phyloP scores from a whole-genome alignment of 805 yeast genomes.

The Lipomyces yamanashiensis region DNA sequence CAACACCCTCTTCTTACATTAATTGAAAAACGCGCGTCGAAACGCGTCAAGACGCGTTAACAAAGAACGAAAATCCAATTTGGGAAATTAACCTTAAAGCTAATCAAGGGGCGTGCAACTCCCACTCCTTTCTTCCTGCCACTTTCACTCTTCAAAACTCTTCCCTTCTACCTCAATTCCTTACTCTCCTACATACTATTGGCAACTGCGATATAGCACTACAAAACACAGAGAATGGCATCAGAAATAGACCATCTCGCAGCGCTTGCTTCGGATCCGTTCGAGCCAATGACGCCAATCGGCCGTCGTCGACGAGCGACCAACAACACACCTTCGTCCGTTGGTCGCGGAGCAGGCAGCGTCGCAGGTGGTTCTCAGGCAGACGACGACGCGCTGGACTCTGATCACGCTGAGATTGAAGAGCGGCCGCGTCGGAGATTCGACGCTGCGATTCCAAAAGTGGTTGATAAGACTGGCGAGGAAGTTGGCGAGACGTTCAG shows the following conservation, averaged over 20 bases:
- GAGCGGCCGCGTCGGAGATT: slow-evolving; percentile 25
- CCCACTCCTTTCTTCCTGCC: neutral
- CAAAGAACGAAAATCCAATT: neutral
- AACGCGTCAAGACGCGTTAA: neutral
- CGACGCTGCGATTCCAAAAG: slow-evolving; percentile 65
- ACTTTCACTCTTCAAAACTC: neutral
- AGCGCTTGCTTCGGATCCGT: slow-evolving; percentile 21
- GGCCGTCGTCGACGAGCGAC: slow-evolving; percentile 4
- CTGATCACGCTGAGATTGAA: slow-evolving; percentile 24
- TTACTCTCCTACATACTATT: neutral
- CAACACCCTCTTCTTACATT: slow-evolving; percentile 1
- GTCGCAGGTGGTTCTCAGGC: slow-evolving; percentile 1
- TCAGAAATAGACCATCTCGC: slow-evolving; percentile 22
- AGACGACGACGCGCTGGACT: slow-evolving; percentile 13
- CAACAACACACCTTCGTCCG: slow-evolving; percentile 6
- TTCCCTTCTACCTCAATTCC: too few species aligned
- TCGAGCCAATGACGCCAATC: slow-evolving; percentile 5
- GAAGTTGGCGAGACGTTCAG: slow-evolving; percentile 92
- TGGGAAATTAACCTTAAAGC: neutral
- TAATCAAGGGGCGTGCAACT: slow-evolving; percentile 10
- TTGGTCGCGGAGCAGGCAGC: neutral
- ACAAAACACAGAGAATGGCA: slow-evolving; percentile 11
- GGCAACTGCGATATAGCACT: too few species aligned
- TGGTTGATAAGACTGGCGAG: slow-evolving; percentile 89
- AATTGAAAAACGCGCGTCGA: slow-evolving; percentile 4